These are phyloP conservation scores for Coemansia sp. DNA, from an alignment of 192 early-diverging fungal species.

Conservation along the genomic window DNA sequence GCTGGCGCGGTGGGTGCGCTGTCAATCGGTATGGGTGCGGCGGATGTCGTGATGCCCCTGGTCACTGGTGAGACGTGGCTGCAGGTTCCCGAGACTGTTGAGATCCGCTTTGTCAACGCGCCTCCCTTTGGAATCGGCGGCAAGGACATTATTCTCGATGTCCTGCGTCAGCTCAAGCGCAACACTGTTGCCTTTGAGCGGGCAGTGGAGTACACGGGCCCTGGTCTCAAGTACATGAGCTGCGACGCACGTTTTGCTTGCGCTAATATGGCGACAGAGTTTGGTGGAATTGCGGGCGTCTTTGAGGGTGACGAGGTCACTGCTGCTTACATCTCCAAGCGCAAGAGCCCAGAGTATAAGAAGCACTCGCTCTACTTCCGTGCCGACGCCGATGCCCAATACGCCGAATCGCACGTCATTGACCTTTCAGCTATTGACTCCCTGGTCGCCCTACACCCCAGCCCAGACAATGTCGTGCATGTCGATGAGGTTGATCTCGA, in stretches of 20 bases:
- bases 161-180: slow-evolving; percentile 78
- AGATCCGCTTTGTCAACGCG: slow-evolving; percentile 70
- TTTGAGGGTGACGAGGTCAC: slow-evolving; percentile 75
- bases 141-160: slow-evolving; percentile 78
- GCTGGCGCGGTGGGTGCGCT: slow-evolving; percentile 74
- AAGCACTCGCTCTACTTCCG: slow-evolving; percentile 70
- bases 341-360: slow-evolving; percentile 70
- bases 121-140: slow-evolving; percentile 80
- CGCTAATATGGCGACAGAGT: slow-evolving; percentile 84
- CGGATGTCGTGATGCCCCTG: slow-evolving; percentile 80
- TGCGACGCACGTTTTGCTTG: slow-evolving; percentile 81
- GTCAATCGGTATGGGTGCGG: slow-evolving; percentile 78
- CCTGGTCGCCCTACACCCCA: slow-evolving; percentile 68
- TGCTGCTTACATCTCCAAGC: slow-evolving; percentile 69
- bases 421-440: slow-evolving; percentile 71
- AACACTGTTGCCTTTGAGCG: slow-evolving; percentile 81
- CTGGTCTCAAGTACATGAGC: slow-evolving; percentile 73
- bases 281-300: slow-evolving; percentile 83
- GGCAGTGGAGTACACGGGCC: slow-evolving; percentile 75
- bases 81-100: slow-evolving; percentile 77
- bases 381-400: slow-evolving; percentile 70
- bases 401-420: slow-evolving; percentile 76
- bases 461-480: slow-evolving; percentile 73
- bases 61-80: slow-evolving; percentile 83
- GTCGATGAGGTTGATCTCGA: slow-evolving; percentile 64